Evolutionary conservation across 345 rosid genomes (phyloP), one percentile per base, ranked within the genome.

Genomic region (Heritiera littoralis): DNA sequence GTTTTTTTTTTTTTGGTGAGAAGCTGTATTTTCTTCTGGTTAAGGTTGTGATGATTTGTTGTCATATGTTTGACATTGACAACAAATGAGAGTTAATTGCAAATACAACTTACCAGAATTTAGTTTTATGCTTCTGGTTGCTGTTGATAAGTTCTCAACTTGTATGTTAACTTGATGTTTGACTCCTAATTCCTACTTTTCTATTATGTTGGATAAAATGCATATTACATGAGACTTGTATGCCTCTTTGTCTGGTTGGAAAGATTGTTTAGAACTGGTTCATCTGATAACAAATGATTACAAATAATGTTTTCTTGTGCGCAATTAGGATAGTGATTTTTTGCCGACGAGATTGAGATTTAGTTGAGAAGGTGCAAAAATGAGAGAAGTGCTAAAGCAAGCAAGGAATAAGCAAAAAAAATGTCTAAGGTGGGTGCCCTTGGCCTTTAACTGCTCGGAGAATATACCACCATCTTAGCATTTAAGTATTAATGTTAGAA

Each of bases 51-150:
- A 23, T 79, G 20, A 10, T 74, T 75, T 83, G 82, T 75, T 86
- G 70, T 23, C 28, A 23, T 83, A 72, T 38, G 60, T 40, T 77
- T 71, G 64, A 78, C 85, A 80, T 77, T 71, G 64, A 78, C 85
- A 80, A 75, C 63, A 60, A 78, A 77, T 71, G 71, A 67, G 65
- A 67, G 51, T 67, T 73, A 52, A 64, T 60, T 75, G 55, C 63
- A 77, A 70, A 73, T 41, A 11, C 63, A 77, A 66, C 60, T 61
- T 78, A n/a, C 60, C 81, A 30, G 80, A 79, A 40, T 41, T 65
- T 76, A 56, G n/a, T 59, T 72, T 48, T 32, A 23, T 43, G 28
- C 80, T 63, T 43, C 30, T 2, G 72, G 48, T 28, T 30, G 3
- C 40, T 28, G 20, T 28, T 63, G 72, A 35, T n/a, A 23, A 5